A percentile compares a stretch with the other conserved stretches of the same genome.
phyloP scores from a whole-genome alignment of 2,329 filamentous ascomycete genomes.

The Aspergillus novofumigatus region DNA sequence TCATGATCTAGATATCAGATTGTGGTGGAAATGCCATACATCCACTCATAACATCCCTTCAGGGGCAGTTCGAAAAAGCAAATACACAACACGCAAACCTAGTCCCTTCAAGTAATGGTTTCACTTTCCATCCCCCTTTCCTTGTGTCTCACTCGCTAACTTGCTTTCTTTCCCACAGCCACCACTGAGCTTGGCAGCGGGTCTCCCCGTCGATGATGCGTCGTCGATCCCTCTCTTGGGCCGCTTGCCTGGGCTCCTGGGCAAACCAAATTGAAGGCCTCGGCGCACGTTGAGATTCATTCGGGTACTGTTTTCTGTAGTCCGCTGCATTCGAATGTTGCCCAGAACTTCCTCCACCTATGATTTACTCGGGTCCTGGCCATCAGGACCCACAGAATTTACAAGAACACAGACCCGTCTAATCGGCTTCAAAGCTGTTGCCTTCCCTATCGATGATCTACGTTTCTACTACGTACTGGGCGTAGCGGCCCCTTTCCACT shows the following conservation, averaged over 20 bases:
- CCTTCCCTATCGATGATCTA: not conserved
- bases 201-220: constrained; percentile 21
- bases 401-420: not conserved
- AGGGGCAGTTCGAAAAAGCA: not conserved
- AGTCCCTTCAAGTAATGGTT: not conserved
- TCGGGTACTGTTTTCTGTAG: not conserved
- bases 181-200: constrained; percentile 32
- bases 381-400: not conserved
- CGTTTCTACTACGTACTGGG: not conserved
- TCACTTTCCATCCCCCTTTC: not conserved
- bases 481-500: not conserved
- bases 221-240: constrained; percentile 31
- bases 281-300: constrained; percentile 9
- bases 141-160: not conserved
- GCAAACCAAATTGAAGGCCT: constrained; percentile 12
- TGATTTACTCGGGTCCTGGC: not conserved
- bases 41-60: not conserved
- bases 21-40: not conserved
- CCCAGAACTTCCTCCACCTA: not conserved
- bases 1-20: not conserved
- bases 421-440: not conserved
- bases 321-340: not conserved
- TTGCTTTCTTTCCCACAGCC: constrained; percentile 12
- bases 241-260: constrained; percentile 21
- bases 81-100: not conserved